Conservation (phyloP, 2,329 filamentous ascomycete genomes). For the Rutstroemia sp. region DNA sequence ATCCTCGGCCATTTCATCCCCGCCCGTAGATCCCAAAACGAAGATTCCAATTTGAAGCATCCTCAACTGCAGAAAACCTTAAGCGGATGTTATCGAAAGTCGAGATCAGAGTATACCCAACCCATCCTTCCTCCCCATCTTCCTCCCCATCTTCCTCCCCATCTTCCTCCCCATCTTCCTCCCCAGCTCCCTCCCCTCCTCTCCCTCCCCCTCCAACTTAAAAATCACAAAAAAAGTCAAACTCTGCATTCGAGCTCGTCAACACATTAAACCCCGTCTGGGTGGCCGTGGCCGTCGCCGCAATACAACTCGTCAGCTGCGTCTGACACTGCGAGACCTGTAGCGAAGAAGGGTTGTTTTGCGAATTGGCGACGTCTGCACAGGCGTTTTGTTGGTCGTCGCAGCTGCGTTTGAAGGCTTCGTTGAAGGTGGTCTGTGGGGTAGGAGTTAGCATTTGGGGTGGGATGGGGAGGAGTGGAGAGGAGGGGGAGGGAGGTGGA, state of each 20-base stretch:
- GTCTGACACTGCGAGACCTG: not conserved
- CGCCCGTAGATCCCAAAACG: too few relatives aligned
- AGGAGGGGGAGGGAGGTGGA: not conserved
- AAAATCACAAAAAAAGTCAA: conserved; percentile 8
- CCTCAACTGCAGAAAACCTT: conserved; percentile 33
- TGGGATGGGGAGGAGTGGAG: not conserved
- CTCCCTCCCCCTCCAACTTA: not conserved
- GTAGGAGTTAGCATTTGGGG: too few relatives aligned
- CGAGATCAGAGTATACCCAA: conserved; percentile 41
- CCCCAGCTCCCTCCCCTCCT: too few relatives aligned
- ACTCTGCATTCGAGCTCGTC: conserved; percentile 7
- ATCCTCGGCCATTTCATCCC: too few relatives aligned
- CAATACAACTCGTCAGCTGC: not conserved
- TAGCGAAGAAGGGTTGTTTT: not conserved
- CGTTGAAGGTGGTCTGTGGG: not conserved
- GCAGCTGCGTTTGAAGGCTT: not conserved
- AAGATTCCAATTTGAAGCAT: too few relatives aligned
- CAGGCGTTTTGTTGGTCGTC: not conserved
- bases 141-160: too few relatives aligned
- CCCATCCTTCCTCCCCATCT: too few relatives aligned
- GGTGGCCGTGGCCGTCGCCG: not conserved
- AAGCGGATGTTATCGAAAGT: too few relatives aligned
- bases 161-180: too few relatives aligned
- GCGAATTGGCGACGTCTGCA: not conserved
- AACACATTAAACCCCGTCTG: conserved; percentile 2